Percentiles rank a stretch among this genome's conserved stretches.
Conservation (phyloP, 2,329 filamentous ascomycete genomes). For the Hymenoscyphus repandus region DNA sequence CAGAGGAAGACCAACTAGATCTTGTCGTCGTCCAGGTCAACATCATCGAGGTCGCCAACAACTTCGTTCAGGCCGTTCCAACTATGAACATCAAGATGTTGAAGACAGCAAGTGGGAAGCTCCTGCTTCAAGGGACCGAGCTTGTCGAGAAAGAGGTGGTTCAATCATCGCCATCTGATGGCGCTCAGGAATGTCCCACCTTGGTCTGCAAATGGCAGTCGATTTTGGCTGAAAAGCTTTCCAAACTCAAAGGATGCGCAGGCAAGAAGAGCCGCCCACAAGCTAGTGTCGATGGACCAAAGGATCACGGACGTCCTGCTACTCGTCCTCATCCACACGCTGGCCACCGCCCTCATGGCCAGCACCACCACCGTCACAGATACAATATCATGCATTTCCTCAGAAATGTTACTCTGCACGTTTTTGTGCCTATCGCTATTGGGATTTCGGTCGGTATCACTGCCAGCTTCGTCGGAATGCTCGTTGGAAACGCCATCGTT, state of each 20-base stretch:
- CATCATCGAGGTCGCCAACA: slow-evolving; percentile 54
- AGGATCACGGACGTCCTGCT: slow-evolving; percentile 19
- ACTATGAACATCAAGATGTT: slow-evolving; percentile 56
- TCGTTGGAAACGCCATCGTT: slow-evolving; percentile 56
- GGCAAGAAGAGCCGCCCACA: slow-evolving; percentile 25
- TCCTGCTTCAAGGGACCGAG: slow-evolving; percentile 43
- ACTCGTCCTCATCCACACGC: slow-evolving; percentile 19
- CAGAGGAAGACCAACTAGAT: slow-evolving; percentile 46
- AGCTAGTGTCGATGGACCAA: slow-evolving; percentile 16
- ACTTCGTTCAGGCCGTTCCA: slow-evolving; percentile 49
- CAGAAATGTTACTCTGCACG: slow-evolving; percentile 52
- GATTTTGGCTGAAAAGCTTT: slow-evolving; percentile 42
- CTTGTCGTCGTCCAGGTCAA: slow-evolving; percentile 51
- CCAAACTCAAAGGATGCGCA: slow-evolving; percentile 36
- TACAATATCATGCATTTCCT: slow-evolving; percentile 43
- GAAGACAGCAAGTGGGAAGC: slow-evolving; percentile 48
- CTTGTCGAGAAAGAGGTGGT: slow-evolving; percentile 34
- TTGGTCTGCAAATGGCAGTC: slow-evolving; percentile 51
- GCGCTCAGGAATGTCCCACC: slow-evolving; percentile 38
- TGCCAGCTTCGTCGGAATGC: slow-evolving; percentile 63
- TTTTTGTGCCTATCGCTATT: slow-evolving; percentile 63
- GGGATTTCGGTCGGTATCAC: slow-evolving; percentile 64
- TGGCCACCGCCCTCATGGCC: slow-evolving; percentile 19
- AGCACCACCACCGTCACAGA: slow-evolving; percentile 32
- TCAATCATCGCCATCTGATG: slow-evolving; percentile 28